Conservation (phyloP, 164 flowering plant species). For the Saururus chinensis region DNA sequence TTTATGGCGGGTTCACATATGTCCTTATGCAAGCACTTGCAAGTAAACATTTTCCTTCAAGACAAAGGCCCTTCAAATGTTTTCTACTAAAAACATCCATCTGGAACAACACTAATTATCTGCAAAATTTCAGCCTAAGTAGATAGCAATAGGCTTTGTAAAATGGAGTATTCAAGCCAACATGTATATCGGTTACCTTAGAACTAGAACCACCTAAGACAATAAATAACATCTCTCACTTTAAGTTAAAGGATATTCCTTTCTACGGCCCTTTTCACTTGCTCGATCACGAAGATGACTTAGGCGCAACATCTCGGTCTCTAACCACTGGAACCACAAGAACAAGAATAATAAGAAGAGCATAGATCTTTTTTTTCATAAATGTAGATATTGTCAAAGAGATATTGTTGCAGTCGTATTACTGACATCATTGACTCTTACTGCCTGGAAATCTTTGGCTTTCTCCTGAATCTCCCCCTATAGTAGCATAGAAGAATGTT, state of each 20-base stretch:
- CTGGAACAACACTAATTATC: too few species aligned
- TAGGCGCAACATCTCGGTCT: conserved; percentile 65
- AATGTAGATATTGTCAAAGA: neutral
- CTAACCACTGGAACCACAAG: conserved; percentile 58
- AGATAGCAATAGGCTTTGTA: too few species aligned
- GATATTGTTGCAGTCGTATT: neutral
- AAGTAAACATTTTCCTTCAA: too few species aligned
- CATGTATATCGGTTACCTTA: too few species aligned
- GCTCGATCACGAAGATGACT: conserved; percentile 98
- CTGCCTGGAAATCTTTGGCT: conserved; percentile 66
- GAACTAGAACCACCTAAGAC: too few species aligned
- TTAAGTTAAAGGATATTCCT: conserved; percentile 86
- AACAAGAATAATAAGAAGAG: neutral
- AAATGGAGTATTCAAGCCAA: neutral
- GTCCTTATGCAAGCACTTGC: too few species aligned
- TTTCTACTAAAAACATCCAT: too few species aligned
- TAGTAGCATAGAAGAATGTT: conserved; percentile 9
- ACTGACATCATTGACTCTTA: conserved; percentile 88
- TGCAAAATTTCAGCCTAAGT: too few species aligned
- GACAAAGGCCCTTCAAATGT: too few species aligned
- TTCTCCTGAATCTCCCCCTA: conserved; percentile 90
- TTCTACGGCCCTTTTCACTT: conserved; percentile 78
- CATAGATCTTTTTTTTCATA: too few species aligned
- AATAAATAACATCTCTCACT: neutral
- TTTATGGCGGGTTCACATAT: too few species aligned